Evolutionary conservation across 768 basidiomycete genomes (phyloP), one percentile per base, ranked within the genome.

Genomic region (Daedaleopsis nitida): DNA sequence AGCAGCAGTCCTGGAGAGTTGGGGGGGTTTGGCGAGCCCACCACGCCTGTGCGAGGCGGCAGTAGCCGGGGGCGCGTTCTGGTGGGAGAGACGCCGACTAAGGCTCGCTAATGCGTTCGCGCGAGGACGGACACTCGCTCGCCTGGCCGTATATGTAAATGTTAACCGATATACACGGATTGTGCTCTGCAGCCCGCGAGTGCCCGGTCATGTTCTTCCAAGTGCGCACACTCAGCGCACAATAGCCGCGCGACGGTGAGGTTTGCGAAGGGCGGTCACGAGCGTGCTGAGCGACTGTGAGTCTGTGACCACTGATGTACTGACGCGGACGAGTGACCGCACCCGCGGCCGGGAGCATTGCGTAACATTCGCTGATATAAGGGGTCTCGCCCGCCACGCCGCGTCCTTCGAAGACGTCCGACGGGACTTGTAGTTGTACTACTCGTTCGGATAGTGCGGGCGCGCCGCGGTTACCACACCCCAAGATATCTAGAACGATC

Each of bases 11-110:
- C 62, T n/a, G 58, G 37, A 11, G 62, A 59, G 19, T 24, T 64
- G 54, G 58, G 62, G 11, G 58, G 62, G 34, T 58, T 58, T 57
- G 52, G 47, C 1, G 39, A 43, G 16, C 14, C 49, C 10, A 39
- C 32, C 34, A 55, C 39, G 23, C 11, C 42, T 43, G 52, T 24
- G 5, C n/a, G 17, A n/a, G 52, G 24, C 35, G 55, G 21, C 21
- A 53, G 50, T 21, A 7, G 21, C n/a, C 51, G 23, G 21, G 57
- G 52, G 32, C 57, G 61, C 21, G 45, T 66, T 12, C 43, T 70
- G 45, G 65, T 65, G 8, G 58, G 57, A 21, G 68, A 63, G 37
- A 70, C 69, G 39, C 69, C 69, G n/a, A 70, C 67, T 27, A 67
- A 67, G 60, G 34, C 53, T n/a, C 53, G 56, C 23, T 58, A 52